Evolutionary conservation across 1,139 yeast genomes (phyloP), one percentile per base, ranked within the genome.

Genomic region (Zygoascus meyerae): DNA sequence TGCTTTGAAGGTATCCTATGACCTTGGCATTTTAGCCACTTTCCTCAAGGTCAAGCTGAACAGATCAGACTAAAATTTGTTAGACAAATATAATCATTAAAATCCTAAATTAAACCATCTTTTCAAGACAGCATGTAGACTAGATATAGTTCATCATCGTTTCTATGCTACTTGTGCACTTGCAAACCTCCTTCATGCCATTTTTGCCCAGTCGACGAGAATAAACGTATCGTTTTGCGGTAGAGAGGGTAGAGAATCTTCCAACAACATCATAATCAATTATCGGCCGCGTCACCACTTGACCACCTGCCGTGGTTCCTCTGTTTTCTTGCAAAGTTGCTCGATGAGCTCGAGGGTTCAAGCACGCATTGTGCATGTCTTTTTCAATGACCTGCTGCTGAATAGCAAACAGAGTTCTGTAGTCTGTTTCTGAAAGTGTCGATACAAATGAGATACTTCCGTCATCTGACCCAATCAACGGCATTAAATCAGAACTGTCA

Each of bases 361-460:
- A 70, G 0, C 97, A 96, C 50, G 86, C 83, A 51, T 70, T 66
- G 52, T 86, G 94, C 47, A 72, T 74, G 52, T 81, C 86, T 54
- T 81, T 82, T 51, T 90, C 97, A 18, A 78, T 76, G 47, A 92
- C 68, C 59, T 89, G 97, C 64, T 89, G 95, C 60, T 90, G 97
- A 15, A 92, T 70, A 34, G 89, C 83, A 60, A 85, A 86, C 63
- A 92, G 72, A 51, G 95, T 73, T 63, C 97, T 75, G 65, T 87
- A 92, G 12, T 79, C 73, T 1, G 79, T 67, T 62, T 92, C 97
- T 35, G 75, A 69, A 11, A 90, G 70, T 0, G 97, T 97, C 37
- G 79, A 70, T n/a, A 92, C 78, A 42, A 78, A 75, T 57, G 79
- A 79, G 35, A 92, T 67, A 0, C 90, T 80, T 0, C 98, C 98